phyloP scores from a whole-genome alignment of 768 basidiomycete genomes.

The Mycena leptocephala region DNA sequence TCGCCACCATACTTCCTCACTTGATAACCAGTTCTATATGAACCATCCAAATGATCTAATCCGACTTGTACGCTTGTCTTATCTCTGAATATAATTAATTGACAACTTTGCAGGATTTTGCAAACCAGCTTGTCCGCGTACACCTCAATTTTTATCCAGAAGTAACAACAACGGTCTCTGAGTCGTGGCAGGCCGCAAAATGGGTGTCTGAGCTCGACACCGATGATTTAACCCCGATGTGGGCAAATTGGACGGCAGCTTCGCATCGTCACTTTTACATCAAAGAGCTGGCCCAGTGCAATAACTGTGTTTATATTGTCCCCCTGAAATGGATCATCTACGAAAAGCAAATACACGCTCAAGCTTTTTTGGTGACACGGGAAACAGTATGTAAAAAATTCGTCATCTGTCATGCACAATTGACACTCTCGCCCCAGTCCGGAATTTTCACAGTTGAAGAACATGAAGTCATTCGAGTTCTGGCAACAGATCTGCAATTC shows the following conservation, averaged over 20 bases:
- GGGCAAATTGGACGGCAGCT: slow-evolving; percentile 1
- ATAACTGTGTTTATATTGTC: not conserved
- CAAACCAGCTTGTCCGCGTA: slow-evolving; percentile 33
- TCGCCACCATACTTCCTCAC: slow-evolving; percentile 34
- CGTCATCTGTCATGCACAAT: too few species aligned
- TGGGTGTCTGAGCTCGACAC: slow-evolving; percentile 5
- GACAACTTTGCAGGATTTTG: slow-evolving; percentile 39
- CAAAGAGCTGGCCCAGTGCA: too few species aligned
- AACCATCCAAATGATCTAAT: slow-evolving; percentile 38
- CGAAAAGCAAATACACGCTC: not conserved
- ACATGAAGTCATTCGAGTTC: not conserved
- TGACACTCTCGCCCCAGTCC: not conserved
- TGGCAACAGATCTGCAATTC: not conserved
- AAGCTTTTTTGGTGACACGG: not conserved
- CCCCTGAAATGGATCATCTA: not conserved
- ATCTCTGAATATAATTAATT: not conserved
- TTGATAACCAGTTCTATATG: slow-evolving; percentile 49
- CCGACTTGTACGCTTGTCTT: slow-evolving; percentile 26
- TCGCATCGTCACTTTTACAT: slow-evolving; percentile 8
- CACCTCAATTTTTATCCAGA: slow-evolving; percentile 23
- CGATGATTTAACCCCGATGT: slow-evolving; percentile 24
- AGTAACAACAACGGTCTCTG: slow-evolving; percentile 35
- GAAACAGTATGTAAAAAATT: not conserved
- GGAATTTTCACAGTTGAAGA: not conserved
- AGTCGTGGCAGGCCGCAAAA: slow-evolving; percentile 22